These are phyloP conservation scores for Penicillium frequentans DNA, from an alignment of 2,329 filamentous ascomycete genomes.

Conservation along the genomic window DNA sequence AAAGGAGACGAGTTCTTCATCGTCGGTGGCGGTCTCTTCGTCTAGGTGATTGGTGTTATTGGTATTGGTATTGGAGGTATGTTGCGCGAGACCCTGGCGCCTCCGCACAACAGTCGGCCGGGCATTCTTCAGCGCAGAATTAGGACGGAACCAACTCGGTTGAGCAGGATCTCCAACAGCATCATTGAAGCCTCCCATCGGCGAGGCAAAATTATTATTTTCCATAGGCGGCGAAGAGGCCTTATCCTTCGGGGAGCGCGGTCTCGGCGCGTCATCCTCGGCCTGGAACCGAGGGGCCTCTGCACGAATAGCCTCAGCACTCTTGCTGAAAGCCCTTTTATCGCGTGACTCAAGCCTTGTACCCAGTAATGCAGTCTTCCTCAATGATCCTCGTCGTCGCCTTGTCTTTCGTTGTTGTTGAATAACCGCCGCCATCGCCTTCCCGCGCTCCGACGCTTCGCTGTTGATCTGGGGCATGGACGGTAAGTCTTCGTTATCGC, in stretches of 20 bases:
- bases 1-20: conserved; percentile 74
- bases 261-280: neutral
- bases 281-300: conserved; percentile 1
- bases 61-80: neutral
- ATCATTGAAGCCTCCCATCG: conserved; percentile 17
- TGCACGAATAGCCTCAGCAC: conserved; percentile 16
- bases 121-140: conserved; percentile 14
- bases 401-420: conserved; percentile 58
- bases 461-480: conserved; percentile 20
- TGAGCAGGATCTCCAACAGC: conserved; percentile 10
- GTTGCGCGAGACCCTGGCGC: conserved; percentile 48
- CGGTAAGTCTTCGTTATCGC: conserved; percentile 28
- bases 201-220: conserved; percentile 4
- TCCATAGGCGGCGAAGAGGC: neutral
- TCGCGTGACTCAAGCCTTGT: conserved; percentile 43
- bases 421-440: conserved; percentile 51
- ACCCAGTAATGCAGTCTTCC: conserved; percentile 82
- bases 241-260: conserved; percentile 10
- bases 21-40: conserved; percentile 76
- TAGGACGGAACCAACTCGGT: conserved; percentile 18
- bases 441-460: conserved; percentile 35
- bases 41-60: conserved; percentile 52
- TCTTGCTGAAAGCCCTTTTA: conserved; percentile 26
- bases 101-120: conserved; percentile 29
- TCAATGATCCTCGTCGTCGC: conserved; percentile 77